Base-by-base conservation (phyloP, 345 rosid genomes). In the Eucalyptus paniculata region DNA sequence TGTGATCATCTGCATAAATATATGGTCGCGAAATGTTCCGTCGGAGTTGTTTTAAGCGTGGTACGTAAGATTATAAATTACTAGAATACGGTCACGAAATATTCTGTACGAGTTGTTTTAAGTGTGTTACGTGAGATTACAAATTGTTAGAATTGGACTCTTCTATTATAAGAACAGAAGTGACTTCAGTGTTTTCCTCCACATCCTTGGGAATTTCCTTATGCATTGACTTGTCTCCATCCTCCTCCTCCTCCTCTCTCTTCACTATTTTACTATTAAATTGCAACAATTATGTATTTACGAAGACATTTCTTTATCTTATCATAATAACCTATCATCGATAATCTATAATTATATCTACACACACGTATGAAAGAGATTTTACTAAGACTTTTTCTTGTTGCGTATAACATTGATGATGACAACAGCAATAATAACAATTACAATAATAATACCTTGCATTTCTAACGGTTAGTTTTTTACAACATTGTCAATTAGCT, bases 371-470 rank as follows among this genome's bases (percentile, higher is more conserved):
- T 24, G 30, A 10, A 56, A 60, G 32, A 60, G 67, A 12, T 60
- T 60, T 60, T 12, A 60, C 67, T 60, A 0, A 28, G 32, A 26
- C 13, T 26, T 18, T 53, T 50, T 11, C 12, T 60, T 26, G 7
- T 60, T 60, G 67, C 14, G 30, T 60, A 3, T 26, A 28, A 26
- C n/a, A 8, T 5, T 11, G n/a, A 11, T 12, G 65, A 26, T 5
- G 30, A 24, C 15, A 7, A 26, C n/a, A 6, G 0, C 4, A 26
- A 0, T 12, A 28, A 60, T 3, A 3, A 28, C 3, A 12, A 24
- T 24, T 24, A 56, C 12, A 23, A 56, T 56, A 24, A 56, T 56
- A 9, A 24, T 10, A 10, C 7, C 4, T 3, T 12, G 8, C 30
- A 60, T 60, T 60, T 60, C 32, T 28, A 28, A 28, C 2, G 4